A percentile compares a stretch with the other conserved stretches of the same genome.
phyloP scores from a whole-genome alignment of 2,329 filamentous ascomycete species.

The Cladobotryum protrusum region DNA sequence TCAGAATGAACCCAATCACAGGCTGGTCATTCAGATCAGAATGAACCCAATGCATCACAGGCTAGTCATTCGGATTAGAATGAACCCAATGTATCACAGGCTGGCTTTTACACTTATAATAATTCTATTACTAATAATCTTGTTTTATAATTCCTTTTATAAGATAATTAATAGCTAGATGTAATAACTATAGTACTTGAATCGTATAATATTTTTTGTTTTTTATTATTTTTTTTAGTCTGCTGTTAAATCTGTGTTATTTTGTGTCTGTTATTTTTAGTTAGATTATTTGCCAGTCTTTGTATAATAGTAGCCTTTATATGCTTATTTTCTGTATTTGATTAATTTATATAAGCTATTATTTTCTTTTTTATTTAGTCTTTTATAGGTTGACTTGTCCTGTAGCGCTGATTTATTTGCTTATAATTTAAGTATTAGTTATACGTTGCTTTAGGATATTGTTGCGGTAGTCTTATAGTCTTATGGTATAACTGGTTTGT shows the following conservation, averaged over 20 bases:
- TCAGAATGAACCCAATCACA: no score
- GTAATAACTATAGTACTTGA: no score
- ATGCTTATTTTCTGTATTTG: neutral
- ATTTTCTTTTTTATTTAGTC: neutral
- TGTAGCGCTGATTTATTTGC: no score
- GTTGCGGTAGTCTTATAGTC: neutral
- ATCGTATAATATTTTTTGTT: neutral
- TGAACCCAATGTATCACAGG: no score
- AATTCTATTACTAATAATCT: no score
- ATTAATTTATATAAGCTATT: neutral
- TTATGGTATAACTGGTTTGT: neutral
- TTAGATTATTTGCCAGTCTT: no score
- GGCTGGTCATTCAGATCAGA: no score
- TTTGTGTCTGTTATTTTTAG: neutral
- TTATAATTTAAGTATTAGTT: neutral
- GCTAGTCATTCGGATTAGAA: no score
- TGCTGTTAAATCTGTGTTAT: neutral
- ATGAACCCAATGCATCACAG: no score
- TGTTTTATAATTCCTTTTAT: no score
- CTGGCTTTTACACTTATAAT: no score
- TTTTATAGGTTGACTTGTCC: neutral
- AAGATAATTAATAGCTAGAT: no score
- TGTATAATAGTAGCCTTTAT: neutral
- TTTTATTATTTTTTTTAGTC: neutral
- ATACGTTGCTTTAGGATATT: neutral